A percentile compares a stretch with the other conserved stretches of the same genome.
phyloP scores from a whole-genome alignment of 1,284 basidiomycete genomes.

The Ustilago shanxiensis region DNA sequence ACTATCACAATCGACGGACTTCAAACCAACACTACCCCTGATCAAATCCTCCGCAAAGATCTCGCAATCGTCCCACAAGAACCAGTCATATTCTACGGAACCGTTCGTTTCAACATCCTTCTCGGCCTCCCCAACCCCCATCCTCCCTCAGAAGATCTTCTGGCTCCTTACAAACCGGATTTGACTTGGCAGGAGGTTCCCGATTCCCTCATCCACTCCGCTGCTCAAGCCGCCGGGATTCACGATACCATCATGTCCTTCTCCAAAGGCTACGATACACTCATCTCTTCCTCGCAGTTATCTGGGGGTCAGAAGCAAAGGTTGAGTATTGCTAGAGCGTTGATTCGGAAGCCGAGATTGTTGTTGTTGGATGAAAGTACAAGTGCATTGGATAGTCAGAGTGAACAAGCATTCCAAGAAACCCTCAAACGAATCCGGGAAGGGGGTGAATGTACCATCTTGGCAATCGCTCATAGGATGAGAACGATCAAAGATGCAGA shows the following conservation, averaged over 20 bases:
- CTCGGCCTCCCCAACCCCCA: constrained; percentile 28
- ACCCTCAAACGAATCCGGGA: constrained; percentile 48
- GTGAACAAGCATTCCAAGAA: constrained; percentile 62
- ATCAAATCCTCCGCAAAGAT: constrained; percentile 53
- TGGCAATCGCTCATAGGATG: constrained; percentile 66
- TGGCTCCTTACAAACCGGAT: constrained; percentile 30
- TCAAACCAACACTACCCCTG: constrained; percentile 90
- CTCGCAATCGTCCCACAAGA: constrained; percentile 63
- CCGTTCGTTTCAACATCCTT: constrained; percentile 46
- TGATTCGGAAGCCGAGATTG: constrained; percentile 61
- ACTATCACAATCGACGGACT: constrained; percentile 80
- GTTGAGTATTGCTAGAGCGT: constrained; percentile 61
- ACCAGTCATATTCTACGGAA: constrained; percentile 75
- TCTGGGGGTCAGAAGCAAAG: constrained; percentile 66
- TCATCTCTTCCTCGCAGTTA: constrained; percentile 61
- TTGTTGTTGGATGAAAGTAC: constrained; percentile 66
- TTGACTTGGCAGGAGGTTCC: constrained; percentile 26
- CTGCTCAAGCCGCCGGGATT: constrained; percentile 30
- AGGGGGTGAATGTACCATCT: constrained; percentile 58
- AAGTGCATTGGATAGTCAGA: constrained; percentile 62
- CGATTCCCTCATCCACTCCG: constrained; percentile 16
- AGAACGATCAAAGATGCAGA: constrained; percentile 64
- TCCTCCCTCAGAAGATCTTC: constrained; percentile 22
- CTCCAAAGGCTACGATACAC: constrained; percentile 84
- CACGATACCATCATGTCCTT: constrained; percentile 89